Conservation (phyloP, 768 basidiomycete species). For the Termitomyces sp. region DNA sequence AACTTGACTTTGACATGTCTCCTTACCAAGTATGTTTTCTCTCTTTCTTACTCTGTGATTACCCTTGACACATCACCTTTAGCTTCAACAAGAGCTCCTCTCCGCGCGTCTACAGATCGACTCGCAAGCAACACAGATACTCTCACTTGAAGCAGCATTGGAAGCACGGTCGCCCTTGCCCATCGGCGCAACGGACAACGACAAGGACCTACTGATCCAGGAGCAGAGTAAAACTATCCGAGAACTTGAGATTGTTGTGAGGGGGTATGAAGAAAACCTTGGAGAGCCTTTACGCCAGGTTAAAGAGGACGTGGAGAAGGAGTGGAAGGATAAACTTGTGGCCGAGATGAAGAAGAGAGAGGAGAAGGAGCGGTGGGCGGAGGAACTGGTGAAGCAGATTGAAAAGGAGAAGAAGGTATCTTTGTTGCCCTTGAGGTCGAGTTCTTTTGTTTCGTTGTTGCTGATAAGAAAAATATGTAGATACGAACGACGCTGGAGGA, state of each 20-base stretch:
- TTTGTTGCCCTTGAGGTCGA: neutral
- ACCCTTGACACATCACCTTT: neutral
- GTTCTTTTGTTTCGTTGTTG: neutral
- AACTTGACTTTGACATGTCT: slow-evolving; percentile 87
- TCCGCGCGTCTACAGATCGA: slow-evolving; percentile 72
- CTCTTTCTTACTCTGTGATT: neutral
- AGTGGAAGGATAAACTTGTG: slow-evolving; percentile 59
- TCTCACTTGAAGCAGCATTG: slow-evolving; percentile 76
- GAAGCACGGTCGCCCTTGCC: slow-evolving; percentile 64
- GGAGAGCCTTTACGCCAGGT: slow-evolving; percentile 63
- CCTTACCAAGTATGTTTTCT: slow-evolving; percentile 62
- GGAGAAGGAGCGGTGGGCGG: slow-evolving; percentile 69
- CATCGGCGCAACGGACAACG: slow-evolving; percentile 60
- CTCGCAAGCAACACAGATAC: slow-evolving; percentile 75
- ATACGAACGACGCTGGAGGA: slow-evolving; percentile 61
- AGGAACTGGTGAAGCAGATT: slow-evolving; percentile 66
- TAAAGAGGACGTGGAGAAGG: slow-evolving; percentile 68
- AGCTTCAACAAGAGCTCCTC: slow-evolving; percentile 88
- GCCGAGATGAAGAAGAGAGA: slow-evolving; percentile 53
- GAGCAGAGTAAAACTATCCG: slow-evolving; percentile 72
- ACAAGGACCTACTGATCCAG: slow-evolving; percentile 68
- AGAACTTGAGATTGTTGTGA: slow-evolving; percentile 69
- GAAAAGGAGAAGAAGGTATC: slow-evolving; percentile 74
- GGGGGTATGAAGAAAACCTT: slow-evolving; percentile 68
- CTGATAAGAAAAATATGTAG: slow-evolving; percentile 23